Evolutionary conservation across 2,329 filamentous ascomycete genomes (phyloP).

Genomic region (Trichoderma simmonsii): DNA sequence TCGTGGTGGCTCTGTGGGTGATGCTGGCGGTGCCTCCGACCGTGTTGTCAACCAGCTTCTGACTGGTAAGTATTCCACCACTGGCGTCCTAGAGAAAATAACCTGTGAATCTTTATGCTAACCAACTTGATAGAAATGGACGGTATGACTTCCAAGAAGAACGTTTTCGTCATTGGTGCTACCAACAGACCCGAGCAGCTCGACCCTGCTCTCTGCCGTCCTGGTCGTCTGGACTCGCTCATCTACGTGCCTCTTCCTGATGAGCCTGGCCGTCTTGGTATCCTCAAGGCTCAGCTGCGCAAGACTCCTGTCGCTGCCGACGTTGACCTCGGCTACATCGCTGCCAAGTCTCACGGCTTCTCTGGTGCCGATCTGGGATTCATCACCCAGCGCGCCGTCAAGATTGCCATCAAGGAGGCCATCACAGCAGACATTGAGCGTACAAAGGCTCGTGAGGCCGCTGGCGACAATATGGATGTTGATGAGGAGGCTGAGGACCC

Average conservation of each 20-base stretch:
- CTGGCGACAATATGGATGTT: slow-evolving; percentile 71
- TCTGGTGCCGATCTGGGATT: slow-evolving; percentile 99
- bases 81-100: not conserved
- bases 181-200: slow-evolving; percentile 99
- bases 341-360: slow-evolving; percentile 96
- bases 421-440: slow-evolving; percentile 88
- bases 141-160: slow-evolving; percentile 99
- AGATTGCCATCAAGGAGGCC: slow-evolving; percentile 98
- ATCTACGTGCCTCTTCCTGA: slow-evolving; percentile 98
- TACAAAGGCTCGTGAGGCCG: slow-evolving; percentile 81
- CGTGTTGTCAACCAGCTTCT: slow-evolving; percentile 99
- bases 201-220: slow-evolving; percentile 95
- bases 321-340: slow-evolving; percentile 87
- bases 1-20: slow-evolving; percentile 91
- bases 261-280: slow-evolving; percentile 81
- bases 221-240: slow-evolving; percentile 95
- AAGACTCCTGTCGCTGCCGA: slow-evolving; percentile 92
- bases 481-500: slow-evolving; percentile 81
- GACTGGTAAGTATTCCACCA: slow-evolving; percentile 62
- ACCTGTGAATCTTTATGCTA: slow-evolving; percentile 33
- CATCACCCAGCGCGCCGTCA: slow-evolving; percentile 97
- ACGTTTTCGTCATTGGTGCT: slow-evolving; percentile 98
- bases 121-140: slow-evolving; percentile 75
- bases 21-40: slow-evolving; percentile 96
- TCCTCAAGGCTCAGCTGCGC: slow-evolving; percentile 92